Evolutionary conservation across 305 asterid species (phyloP).

Genomic region (Solanum hybrid): DNA sequence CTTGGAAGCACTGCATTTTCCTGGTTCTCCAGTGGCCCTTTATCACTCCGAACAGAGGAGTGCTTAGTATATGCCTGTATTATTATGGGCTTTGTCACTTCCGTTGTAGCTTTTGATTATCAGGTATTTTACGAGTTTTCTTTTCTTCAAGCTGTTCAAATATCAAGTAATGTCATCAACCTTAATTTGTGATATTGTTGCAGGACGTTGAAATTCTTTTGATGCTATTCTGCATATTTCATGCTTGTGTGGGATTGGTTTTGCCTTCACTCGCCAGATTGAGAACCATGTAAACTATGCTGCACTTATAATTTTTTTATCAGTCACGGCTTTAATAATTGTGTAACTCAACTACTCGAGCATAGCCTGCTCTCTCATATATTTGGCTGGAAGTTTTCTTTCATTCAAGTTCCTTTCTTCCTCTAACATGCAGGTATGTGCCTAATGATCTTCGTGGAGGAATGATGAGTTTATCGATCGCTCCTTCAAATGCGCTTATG

Average conservation of each 20-base stretch:
- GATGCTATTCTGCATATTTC: conserved; percentile 63
- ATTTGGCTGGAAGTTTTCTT: not conserved
- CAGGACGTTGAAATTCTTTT: conserved; percentile 80
- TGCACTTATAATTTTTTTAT: not conserved
- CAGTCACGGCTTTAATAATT: not conserved
- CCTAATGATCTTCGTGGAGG: conserved; percentile 95
- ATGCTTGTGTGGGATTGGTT: conserved; percentile 58
- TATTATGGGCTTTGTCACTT: conserved; percentile 55
- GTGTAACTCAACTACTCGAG: not conserved
- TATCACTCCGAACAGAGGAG: conserved; percentile 61
- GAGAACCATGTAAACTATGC: conserved; percentile 60
- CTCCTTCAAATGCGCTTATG: conserved; percentile 57
- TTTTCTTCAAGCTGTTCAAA: not conserved
- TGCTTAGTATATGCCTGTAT: conserved; percentile 41
- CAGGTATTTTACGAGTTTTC: conserved; percentile 41
- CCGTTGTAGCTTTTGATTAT: conserved; percentile 74
- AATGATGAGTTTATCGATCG: conserved; percentile 64
- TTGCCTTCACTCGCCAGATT: conserved; percentile 87
- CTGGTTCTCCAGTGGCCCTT: conserved; percentile 62
- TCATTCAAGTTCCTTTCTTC: not conserved
- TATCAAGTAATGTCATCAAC: not conserved
- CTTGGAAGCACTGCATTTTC: conserved; percentile 80
- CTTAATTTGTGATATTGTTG: conserved; percentile 12
- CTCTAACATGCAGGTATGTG: conserved; percentile 48
- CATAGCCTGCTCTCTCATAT: not conserved